Percentiles rank a stretch among this genome's conserved stretches.
phyloP scores from a whole-genome alignment of 306 rosid species.

The Dalbergia oliveri region DNA sequence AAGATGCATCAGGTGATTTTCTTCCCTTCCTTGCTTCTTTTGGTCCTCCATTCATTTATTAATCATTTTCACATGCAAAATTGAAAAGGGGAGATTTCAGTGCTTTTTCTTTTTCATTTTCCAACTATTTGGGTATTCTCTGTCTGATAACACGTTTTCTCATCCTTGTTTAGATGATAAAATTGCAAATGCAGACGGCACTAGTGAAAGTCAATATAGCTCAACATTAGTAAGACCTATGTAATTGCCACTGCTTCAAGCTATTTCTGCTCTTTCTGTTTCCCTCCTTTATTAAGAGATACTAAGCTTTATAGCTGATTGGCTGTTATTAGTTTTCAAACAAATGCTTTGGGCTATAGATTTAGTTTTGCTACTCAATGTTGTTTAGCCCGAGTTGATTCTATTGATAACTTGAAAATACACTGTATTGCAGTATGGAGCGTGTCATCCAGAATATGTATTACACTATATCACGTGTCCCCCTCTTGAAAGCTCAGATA shows the following conservation, averaged over 20 bases:
- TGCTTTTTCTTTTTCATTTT: slow-evolving; percentile 11
- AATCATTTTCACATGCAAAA: slow-evolving; percentile 13
- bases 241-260: slow-evolving; percentile 10
- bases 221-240: slow-evolving; percentile 62
- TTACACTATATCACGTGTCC: slow-evolving; percentile 62
- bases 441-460: slow-evolving; percentile 58
- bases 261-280: slow-evolving; percentile 26
- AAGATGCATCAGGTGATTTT: slow-evolving; percentile 63
- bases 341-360: slow-evolving; percentile 16
- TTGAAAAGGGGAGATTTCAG: not conserved
- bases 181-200: slow-evolving; percentile 44
- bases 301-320: not conserved
- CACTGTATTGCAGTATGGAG: slow-evolving; percentile 65
- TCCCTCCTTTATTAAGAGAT: slow-evolving; percentile 19
- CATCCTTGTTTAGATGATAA: slow-evolving; percentile 52
- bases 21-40: slow-evolving; percentile 21
- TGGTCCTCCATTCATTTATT: not conserved
- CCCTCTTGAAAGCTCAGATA: slow-evolving; percentile 58
- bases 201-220: slow-evolving; percentile 49
- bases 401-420: slow-evolving; percentile 31
- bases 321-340: not conserved
- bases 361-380: slow-evolving; percentile 28
- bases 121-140: slow-evolving; percentile 28
- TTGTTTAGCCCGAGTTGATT: slow-evolving; percentile 18
- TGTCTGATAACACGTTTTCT: slow-evolving; percentile 22